Base-by-base conservation (phyloP, 805 yeast genomes). In the Myxozyma nipponensis region DNA sequence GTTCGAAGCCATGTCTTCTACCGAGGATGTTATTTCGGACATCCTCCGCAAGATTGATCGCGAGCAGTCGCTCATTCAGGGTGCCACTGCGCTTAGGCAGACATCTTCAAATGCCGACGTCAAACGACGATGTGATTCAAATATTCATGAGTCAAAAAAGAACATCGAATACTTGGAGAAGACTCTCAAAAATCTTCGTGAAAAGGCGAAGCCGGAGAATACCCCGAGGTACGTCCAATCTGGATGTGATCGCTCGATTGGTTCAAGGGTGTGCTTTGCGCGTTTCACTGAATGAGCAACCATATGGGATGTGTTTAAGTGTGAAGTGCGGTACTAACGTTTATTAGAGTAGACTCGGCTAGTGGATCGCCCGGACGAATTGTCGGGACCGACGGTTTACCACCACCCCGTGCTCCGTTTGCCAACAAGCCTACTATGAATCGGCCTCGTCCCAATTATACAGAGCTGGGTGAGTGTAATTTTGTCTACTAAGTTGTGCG, bases 151-250 rank as follows among this genome's bases (percentile, higher is more conserved):
- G 63, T 90, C 97, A 2, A 87, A 86, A 63, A 82, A 87, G 58
- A 93, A 91, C 67, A 85, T 93, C 58, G 90, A 87, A 59, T 93
- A 91, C 63, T 77, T 93, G 56, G 85, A 84, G 64, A 86, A 85
- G 51, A 81, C 89, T 4, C 72, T 93, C 59, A 74, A 76, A 46
- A 84, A 84, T 60, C 71, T 88, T 46, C 70, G 74, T 36, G 49
- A 78, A 18, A 72, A 70, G 55, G 54, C 63, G 37, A 46, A 36
- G 18, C 44, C 59, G 9, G 36, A 35, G 7, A 6, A n/a, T 4
- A 18, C 39, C 32, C 7, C 32, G 13, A 28, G 32, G 32, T 28
- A 13, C 7, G 32, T 9, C 13, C 13, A 9, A 28, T 28, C 13
- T 28, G 13, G 13, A 28, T 28, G 32, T n/a, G n/a, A n/a, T n/a